Percentiles rank a stretch among this genome's conserved stretches.
phyloP scores from a whole-genome alignment of 148 eudicot species.

The Persicaria maculosa region DNA sequence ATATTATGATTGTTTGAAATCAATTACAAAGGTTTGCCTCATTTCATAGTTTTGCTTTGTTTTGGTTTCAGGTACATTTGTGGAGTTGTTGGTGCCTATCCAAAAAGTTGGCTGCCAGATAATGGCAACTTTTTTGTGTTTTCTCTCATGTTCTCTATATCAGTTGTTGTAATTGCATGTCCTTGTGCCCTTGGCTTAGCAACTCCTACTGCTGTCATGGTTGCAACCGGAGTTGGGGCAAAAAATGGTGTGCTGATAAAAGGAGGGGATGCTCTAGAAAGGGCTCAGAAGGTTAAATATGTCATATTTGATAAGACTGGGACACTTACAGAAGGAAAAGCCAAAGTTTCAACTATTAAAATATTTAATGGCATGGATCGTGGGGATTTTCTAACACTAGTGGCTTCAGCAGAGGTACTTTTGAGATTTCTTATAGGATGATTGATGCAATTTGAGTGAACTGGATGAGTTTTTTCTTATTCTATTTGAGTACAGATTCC shows the following conservation, averaged over 20 bases:
- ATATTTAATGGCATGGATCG: constrained; percentile 76
- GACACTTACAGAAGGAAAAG: constrained; percentile 94
- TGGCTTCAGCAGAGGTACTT: constrained; percentile 95
- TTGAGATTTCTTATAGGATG: neutral
- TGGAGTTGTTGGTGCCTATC: constrained; percentile 70
- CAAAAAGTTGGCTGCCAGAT: constrained; percentile 73
- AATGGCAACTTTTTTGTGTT: constrained; percentile 85
- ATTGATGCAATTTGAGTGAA: neutral
- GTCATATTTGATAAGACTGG: constrained; percentile 97
- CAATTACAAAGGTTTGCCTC: neutral
- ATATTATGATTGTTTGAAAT: neutral
- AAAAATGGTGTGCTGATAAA: constrained; percentile 89
- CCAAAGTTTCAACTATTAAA: constrained; percentile 70
- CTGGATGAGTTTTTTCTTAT: neutral
- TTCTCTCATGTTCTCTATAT: constrained; percentile 91
- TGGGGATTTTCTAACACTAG: constrained; percentile 84
- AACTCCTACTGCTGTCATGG: constrained; percentile 99
- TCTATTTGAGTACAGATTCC: neutral
- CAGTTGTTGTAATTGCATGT: constrained; percentile 94
- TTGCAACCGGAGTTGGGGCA: constrained; percentile 98
- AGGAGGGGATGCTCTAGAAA: constrained; percentile 99
- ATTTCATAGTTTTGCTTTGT: constrained; percentile 1
- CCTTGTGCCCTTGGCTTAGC: constrained; percentile 99
- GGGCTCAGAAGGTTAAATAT: constrained; percentile 79
- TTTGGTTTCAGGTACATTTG: constrained; percentile 51